Conservation (phyloP, 202 grass and related monocot species). For the Digitaria exilis region DNA sequence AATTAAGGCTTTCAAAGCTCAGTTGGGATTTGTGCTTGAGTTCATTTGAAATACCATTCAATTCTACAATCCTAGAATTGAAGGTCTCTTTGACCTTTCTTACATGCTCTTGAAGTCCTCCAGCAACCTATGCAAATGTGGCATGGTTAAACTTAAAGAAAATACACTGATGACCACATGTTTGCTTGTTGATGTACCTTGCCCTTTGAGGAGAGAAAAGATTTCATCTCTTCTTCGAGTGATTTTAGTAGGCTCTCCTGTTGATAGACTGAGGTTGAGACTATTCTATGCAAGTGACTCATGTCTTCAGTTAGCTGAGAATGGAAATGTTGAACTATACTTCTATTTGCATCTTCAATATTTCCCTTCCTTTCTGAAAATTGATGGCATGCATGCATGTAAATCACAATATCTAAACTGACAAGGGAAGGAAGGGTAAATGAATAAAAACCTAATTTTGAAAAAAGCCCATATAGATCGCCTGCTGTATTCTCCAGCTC, state of each 20-base stretch:
- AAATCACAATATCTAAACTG: conserved; percentile 23
- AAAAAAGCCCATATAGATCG: conserved; percentile 73
- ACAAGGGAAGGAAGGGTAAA: not conserved
- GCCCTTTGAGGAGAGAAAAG: conserved; percentile 63
- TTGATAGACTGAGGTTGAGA: conserved; percentile 69
- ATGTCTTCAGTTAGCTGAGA: conserved; percentile 70
- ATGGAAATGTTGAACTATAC: conserved; percentile 65
- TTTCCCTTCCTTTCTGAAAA: conserved; percentile 79
- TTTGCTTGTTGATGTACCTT: conserved; percentile 46
- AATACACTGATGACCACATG: not conserved
- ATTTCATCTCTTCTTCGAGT: conserved; percentile 62
- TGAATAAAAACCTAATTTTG: conserved; percentile 61
- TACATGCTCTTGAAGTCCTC: conserved; percentile 58
- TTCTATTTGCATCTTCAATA: conserved; percentile 73
- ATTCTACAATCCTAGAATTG: conserved; percentile 54
- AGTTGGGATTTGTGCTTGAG: conserved; percentile 51
- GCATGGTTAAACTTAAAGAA: conserved; percentile 20
- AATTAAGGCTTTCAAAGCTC: conserved; percentile 52
- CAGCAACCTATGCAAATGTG: conserved; percentile 47
- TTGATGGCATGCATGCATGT: not conserved
- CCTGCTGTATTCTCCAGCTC: conserved; percentile 65
- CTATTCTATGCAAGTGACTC: conserved; percentile 56
- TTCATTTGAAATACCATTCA: conserved; percentile 60
- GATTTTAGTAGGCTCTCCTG: conserved; percentile 80
- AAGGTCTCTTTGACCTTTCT: conserved; percentile 56